These are phyloP conservation scores for Pseudotsuga menziesii DNA, from an alignment of 75 land plant genomes.

Conservation along the genomic window DNA sequence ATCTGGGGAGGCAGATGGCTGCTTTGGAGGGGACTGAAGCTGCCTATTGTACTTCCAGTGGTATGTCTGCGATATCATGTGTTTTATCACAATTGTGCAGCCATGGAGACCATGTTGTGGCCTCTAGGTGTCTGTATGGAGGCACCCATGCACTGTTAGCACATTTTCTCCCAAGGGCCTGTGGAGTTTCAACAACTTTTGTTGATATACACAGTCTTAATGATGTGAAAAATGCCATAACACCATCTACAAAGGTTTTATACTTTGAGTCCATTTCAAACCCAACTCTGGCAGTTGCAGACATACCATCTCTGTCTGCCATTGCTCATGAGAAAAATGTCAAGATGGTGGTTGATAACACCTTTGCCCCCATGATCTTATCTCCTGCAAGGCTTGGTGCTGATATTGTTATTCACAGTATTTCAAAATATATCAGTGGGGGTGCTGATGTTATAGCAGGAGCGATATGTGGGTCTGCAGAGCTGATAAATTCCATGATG, in stretches of 20 bases:
- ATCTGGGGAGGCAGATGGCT: slow-evolving; percentile 78
- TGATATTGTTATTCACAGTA: slow-evolving; percentile 86
- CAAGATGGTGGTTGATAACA: slow-evolving; percentile 85
- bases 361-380: slow-evolving; percentile 80
- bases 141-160: slow-evolving; percentile 86
- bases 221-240: slow-evolving; percentile 48
- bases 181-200: slow-evolving; percentile 65
- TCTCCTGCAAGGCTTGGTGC: slow-evolving; percentile 84
- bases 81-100: slow-evolving; percentile 56
- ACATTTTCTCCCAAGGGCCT: slow-evolving; percentile 72
- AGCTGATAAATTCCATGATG: slow-evolving; percentile 82
- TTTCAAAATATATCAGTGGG: slow-evolving; percentile 90
- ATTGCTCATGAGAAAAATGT: slow-evolving; percentile 63
- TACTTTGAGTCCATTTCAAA: slow-evolving; percentile 79
- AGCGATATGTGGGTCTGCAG: slow-evolving; percentile 80
- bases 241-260: slow-evolving; percentile 60
- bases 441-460: slow-evolving; percentile 93
- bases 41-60: slow-evolving; percentile 89
- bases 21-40: slow-evolving; percentile 93
- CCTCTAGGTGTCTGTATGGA: slow-evolving; percentile 76
- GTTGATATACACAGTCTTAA: slow-evolving; percentile 47
- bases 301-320: slow-evolving; percentile 56
- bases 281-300: slow-evolving; percentile 75
- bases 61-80: slow-evolving; percentile 82
- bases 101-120: slow-evolving; percentile 76